A percentile compares a stretch with the other conserved stretches of the same genome.
phyloP scores from a whole-genome alignment of 1,284 basidiomycete species.

The Gomphus bonarii region DNA sequence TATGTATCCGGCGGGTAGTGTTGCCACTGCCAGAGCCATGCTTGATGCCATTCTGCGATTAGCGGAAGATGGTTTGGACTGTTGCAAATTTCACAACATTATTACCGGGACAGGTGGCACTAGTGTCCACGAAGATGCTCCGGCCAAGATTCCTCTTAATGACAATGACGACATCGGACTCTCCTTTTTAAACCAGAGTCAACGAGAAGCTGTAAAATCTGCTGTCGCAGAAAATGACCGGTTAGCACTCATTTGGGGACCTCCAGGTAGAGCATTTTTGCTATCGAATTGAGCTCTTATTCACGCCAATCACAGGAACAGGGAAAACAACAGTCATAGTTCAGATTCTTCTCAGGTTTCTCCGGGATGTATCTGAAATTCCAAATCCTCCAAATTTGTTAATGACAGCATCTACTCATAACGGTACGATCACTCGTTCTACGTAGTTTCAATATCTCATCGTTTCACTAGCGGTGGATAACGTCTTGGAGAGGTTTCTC shows the following conservation, averaged over 20 bases:
- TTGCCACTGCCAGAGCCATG: slow-evolving; percentile 52
- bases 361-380: slow-evolving; percentile 19
- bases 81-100: slow-evolving; percentile 35
- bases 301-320: slow-evolving; percentile 33
- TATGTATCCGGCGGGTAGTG: slow-evolving; percentile 49
- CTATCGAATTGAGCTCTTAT: slow-evolving; percentile 30
- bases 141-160: too few relatives aligned
- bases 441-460: too few relatives aligned
- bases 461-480: slow-evolving; percentile 30
- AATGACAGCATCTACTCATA: too few relatives aligned
- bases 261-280: too few relatives aligned
- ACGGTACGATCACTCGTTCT: too few relatives aligned
- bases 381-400: not conserved
- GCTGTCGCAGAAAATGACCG: slow-evolving; percentile 22
- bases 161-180: slow-evolving; percentile 17
- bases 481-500: slow-evolving; percentile 53
- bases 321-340: slow-evolving; percentile 62
- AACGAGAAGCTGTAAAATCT: slow-evolving; percentile 36
- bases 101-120: too few relatives aligned
- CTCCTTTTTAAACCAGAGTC: slow-evolving; percentile 38
- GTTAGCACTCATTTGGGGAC: slow-evolving; percentile 15
- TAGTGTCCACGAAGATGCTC: too few relatives aligned
- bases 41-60: slow-evolving; percentile 45
- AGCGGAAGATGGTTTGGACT: slow-evolving; percentile 29
- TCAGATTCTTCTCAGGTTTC: slow-evolving; percentile 39